These are phyloP conservation scores for Phytophthora lateralis DNA, from an alignment of 352 stramenopile genomes.

Conservation along the genomic window DNA sequence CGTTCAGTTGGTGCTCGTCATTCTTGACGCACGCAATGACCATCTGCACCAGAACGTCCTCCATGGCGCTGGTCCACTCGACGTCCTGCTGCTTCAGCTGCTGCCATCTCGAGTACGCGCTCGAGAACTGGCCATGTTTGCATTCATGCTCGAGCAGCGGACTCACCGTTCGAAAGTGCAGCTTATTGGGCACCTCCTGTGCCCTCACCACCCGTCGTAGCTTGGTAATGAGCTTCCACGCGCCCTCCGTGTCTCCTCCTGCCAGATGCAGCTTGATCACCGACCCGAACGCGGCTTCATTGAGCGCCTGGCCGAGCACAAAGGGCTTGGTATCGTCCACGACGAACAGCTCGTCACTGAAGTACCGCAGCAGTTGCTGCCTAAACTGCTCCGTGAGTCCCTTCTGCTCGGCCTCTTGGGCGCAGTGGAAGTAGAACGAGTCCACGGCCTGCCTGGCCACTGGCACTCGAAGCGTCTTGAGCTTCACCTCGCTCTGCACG, in stretches of 20 bases:
- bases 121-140: conserved; percentile 40
- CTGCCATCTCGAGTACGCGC: conserved; percentile 59
- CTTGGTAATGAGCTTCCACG: conserved; percentile 56
- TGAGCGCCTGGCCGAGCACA: conserved; percentile 58
- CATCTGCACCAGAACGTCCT: conserved; percentile 73
- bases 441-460: conserved; percentile 60
- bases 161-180: conserved; percentile 75
- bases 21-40: conserved; percentile 54
- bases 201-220: conserved; percentile 31
- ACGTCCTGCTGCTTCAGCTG: conserved; percentile 59
- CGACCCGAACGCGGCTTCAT: conserved; percentile 64
- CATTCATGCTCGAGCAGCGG: conserved; percentile 69
- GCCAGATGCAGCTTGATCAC: conserved; percentile 66
- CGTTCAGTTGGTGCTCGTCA: conserved; percentile 17
- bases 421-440: conserved; percentile 80
- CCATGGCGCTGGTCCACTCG: conserved; percentile 78
- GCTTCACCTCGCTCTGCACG: conserved; percentile 47
- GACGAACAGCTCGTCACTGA: conserved; percentile 50
- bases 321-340: conserved; percentile 28
- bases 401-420: conserved; percentile 42
- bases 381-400: conserved; percentile 36
- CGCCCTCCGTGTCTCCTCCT: conserved; percentile 39
- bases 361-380: conserved; percentile 54
- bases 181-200: conserved; percentile 23
- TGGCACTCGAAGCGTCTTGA: conserved; percentile 32